phyloP scores from a whole-genome alignment of 495 filamentous ascomycete species.

The Aspergillus cavernicola region DNA sequence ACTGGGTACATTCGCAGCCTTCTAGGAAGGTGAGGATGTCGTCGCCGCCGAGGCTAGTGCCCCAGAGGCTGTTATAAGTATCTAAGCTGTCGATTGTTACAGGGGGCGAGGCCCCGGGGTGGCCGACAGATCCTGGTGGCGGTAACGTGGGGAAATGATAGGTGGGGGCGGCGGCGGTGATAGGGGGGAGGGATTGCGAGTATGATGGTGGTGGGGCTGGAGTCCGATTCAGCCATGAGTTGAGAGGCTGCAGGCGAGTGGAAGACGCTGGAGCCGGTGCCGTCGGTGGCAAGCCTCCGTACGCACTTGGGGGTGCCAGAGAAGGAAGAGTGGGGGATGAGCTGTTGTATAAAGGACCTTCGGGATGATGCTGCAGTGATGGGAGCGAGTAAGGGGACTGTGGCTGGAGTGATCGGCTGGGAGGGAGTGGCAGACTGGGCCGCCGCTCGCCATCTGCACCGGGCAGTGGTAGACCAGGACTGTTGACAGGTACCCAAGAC shows the following conservation, averaged over 20 bases:
- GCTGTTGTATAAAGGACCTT: conserved; percentile 33
- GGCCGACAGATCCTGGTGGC: conserved; percentile 31
- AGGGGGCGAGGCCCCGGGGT: conserved; percentile 36
- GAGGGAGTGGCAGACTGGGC: conserved; percentile 42
- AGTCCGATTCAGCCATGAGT: conserved; percentile 38
- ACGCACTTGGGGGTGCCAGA: conserved; percentile 19
- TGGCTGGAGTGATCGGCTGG: conserved; percentile 34
- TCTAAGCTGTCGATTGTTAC: conserved; percentile 32
- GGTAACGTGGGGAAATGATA: conserved; percentile 33
- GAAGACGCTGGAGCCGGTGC: conserved; percentile 25
- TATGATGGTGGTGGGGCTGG: conserved; percentile 38
- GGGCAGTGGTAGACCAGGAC: conserved; percentile 34
- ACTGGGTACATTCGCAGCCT: conserved; percentile 40
- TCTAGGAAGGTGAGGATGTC: conserved; percentile 47
- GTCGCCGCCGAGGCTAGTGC: conserved; percentile 42
- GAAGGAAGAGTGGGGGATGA: conserved; percentile 39
- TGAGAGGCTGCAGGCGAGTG: conserved; percentile 42
- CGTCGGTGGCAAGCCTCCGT: conserved; percentile 19
- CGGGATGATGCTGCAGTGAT: conserved; percentile 42
- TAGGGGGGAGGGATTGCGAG: conserved; percentile 39
- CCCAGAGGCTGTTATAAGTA: conserved; percentile 26
- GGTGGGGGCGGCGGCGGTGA: conserved; percentile 30
- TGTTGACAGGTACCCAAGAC: conserved; percentile 46
- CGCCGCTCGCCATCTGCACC: conserved; percentile 40
- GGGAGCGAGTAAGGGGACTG: conserved; percentile 42